Evolutionary conservation across 129 eudicot genomes (phyloP), one percentile per base, ranked within the genome.

Genomic region (Erigeron canadensis): DNA sequence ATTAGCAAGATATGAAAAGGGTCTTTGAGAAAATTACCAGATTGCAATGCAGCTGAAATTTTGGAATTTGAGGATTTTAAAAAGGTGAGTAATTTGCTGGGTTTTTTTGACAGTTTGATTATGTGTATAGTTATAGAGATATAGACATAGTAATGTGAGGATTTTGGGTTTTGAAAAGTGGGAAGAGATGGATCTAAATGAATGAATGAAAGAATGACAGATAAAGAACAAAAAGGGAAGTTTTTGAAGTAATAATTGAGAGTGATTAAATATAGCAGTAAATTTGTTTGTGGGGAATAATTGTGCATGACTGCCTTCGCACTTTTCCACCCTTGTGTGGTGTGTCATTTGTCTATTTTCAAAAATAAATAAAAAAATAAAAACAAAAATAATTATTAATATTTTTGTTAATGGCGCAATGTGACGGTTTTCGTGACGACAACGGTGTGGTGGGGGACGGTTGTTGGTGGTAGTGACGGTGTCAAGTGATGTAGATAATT

Each of bases 241-340:
- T 38, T 67, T 8, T 50, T 28, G 34, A 13, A 75, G 12, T 42
- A 59, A 47, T 15, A 55, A 66, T 12, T 5, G 19, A 2, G 38
- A 53, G 21, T 47, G 18, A 61, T 21, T 50, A 34, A 43, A 70
- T 63, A 63, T 62, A 12, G 46, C 53, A 70, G 59, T 77, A 22
- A 51, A 70, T 21, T 71, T 77, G 71, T 77, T 70, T 62, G 66
- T 28, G 81, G 75, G 72, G 81, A 77, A 77, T 77, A 41, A 77
- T 77, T 77, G 81, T 77, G 69, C 65, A 69, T 77, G 42, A 69
- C 76, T 62, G 58, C 50, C 56, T 61, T 61, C 62, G 57, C 81
- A 77, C 81, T 77, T 77, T 77, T 77, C 71, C 76, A 59, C 64
- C 53, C 19, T n/a, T 40, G 61, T 19, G 75, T 62, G 63, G 64